phyloP scores from a whole-genome alignment of 2,329 filamentous ascomycete species.

The Cladophialophora chaetospira region DNA sequence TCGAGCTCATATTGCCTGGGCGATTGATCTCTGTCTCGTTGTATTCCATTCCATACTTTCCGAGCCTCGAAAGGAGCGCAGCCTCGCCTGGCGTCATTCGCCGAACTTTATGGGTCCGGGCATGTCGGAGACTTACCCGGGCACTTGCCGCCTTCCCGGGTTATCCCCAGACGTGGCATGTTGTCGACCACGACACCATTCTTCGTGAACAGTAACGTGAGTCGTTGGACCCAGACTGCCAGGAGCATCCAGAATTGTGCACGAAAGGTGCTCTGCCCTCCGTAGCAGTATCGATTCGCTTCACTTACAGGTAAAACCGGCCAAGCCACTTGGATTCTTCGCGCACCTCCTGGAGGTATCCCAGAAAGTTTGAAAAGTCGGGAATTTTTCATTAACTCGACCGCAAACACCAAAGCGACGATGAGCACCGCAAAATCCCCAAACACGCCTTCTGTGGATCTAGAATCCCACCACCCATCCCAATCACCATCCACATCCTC shows the following conservation, averaged over 20 bases:
- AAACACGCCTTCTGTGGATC: background rate
- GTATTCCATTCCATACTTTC: too few relatives aligned
- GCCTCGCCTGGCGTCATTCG: background rate
- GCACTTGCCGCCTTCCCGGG: background rate
- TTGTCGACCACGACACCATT: background rate
- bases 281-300: too few relatives aligned
- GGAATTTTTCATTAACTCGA: background rate
- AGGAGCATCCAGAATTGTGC: too few relatives aligned
- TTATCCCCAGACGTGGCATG: background rate
- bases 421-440: background rate
- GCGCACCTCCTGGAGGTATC: too few relatives aligned
- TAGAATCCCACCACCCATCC: slow-evolving; percentile 1
- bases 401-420: background rate
- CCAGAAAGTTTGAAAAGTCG: too few relatives aligned
- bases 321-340: too few relatives aligned
- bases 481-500: background rate
- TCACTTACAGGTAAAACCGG: too few relatives aligned
- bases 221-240: too few relatives aligned
- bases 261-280: too few relatives aligned
- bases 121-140: background rate
- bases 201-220: background rate
- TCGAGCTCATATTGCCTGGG: too few relatives aligned
- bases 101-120: background rate
- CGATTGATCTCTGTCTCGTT: too few relatives aligned
- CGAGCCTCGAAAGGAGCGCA: background rate